Evolutionary conservation across 768 basidiomycete species (phyloP), one percentile per base, ranked within the genome.

Genomic region (Boletus patriciae): DNA sequence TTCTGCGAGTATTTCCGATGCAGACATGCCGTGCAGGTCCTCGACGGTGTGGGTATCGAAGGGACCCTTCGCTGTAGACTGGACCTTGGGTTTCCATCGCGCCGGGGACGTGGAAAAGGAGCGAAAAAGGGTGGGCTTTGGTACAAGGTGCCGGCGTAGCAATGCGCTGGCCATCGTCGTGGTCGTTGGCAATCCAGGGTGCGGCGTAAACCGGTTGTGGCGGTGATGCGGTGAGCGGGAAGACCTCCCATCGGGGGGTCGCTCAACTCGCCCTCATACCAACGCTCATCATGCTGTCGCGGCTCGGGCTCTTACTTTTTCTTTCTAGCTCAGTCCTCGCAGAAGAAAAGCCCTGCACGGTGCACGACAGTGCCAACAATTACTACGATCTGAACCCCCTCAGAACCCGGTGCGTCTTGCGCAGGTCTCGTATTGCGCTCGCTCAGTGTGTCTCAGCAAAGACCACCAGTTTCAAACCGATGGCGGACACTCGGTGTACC

Each of bases 1-100:
- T 70, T 94, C 93, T 46, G 82, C 78, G 56, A 98, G 73, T 66
- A 97, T 89, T 56, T 96, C 87, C 11, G 84, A 74, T 1, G 92
- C 90, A 57, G 81, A 76, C 78, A 94, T 79, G 38, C 85, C 84
- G 61, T 94, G 92, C 53, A 94, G 73, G 74, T 93, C 93, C 73
- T 94, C 92, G 46, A 92, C 90, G 15, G 84, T 79, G 63, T 91
- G 87, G 47, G 83, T 83, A 50, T 87, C 84, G 65, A 85, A 83
- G 3, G 78, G 77, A 61, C 75, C 80, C 75, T 78, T 83, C 34
- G 66, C 65, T 15, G 55, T 62, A 5, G 76, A 66, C 54, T 70
- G 65, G 12, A 55, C 53, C 40, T 64, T 52, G 36, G 66, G 62
- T 33, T 50, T 52, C 59, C 69, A 57, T 55, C 70, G 50, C 47